phyloP scores from a whole-genome alignment of 805 yeast genomes.

The Zygoascus tannicola region DNA sequence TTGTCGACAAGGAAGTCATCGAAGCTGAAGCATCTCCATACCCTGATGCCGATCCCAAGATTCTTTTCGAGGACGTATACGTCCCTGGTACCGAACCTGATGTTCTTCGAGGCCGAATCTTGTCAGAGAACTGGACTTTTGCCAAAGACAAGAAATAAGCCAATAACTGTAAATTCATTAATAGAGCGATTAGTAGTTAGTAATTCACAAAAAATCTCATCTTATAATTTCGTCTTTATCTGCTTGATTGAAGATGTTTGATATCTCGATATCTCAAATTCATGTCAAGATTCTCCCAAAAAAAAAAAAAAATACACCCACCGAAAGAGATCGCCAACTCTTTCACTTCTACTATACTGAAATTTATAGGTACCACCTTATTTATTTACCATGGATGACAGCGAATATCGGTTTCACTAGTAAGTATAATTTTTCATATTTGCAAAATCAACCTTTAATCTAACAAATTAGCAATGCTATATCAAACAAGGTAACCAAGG shows the following conservation, averaged over 20 bases:
- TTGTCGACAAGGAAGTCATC: slow-evolving; percentile 89
- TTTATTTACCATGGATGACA: slow-evolving; percentile 1
- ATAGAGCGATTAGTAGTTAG: no score
- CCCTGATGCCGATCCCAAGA: slow-evolving; percentile 92
- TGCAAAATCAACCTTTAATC: not conserved
- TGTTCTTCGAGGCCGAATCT: slow-evolving; percentile 90
- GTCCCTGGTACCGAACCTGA: slow-evolving; percentile 90
- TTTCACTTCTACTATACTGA: no score
- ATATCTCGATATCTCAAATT: no score
- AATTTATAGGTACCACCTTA: no score
- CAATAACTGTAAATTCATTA: no score
- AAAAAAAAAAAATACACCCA: no score
- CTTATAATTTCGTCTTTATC: no score
- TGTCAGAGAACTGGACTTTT: slow-evolving; percentile 91
- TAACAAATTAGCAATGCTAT: slow-evolving; percentile 28
- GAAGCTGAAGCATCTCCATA: slow-evolving; percentile 90
- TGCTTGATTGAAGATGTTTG: no score
- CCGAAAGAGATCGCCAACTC: no score
- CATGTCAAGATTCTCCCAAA: no score
- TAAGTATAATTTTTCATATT: not conserved
- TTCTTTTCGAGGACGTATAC: slow-evolving; percentile 93
- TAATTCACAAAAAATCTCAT: no score
- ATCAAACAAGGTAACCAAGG: slow-evolving; percentile 64
- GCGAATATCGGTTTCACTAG: not conserved
- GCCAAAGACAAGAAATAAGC: slow-evolving; percentile 18